Conservation (phyloP, 176 grass and related monocot species). For the Sorghum bicolor region DNA sequence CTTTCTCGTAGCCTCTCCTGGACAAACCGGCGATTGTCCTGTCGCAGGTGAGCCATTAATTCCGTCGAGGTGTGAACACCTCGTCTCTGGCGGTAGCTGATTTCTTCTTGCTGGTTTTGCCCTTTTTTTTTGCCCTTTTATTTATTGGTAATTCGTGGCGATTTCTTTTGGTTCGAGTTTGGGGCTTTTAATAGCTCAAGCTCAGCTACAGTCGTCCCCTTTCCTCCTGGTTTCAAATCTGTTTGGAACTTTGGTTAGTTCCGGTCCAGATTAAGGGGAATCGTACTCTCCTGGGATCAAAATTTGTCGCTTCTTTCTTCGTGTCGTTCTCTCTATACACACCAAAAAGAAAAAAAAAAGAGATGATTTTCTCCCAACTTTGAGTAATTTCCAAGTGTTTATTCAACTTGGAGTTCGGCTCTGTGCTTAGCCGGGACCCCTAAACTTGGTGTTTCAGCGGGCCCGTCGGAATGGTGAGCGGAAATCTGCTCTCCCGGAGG, state of each 20-base stretch:
- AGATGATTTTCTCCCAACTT: neutral
- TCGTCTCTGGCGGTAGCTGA: neutral
- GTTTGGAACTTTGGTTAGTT: neutral
- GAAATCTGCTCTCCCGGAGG: slow-evolving; percentile 58
- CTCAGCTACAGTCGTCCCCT: neutral
- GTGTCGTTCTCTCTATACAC: neutral
- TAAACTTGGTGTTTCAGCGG: slow-evolving; percentile 9
- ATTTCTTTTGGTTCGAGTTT: neutral
- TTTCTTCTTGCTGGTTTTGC: neutral
- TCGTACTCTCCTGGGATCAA: neutral
- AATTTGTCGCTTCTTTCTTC: neutral
- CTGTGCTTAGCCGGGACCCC: neutral
- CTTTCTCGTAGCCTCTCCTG: neutral
- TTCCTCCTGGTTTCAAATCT: neutral
- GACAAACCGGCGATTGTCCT: neutral
- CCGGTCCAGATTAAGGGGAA: neutral
- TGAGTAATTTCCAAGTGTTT: neutral
- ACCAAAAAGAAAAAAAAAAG: neutral
- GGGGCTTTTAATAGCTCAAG: neutral
- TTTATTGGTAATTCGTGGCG: neutral
- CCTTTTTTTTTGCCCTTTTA: neutral
- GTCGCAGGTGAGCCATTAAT: slow-evolving; percentile 9
- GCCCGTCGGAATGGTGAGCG: slow-evolving; percentile 47
- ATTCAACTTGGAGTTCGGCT: neutral
- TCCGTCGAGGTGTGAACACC: neutral